These are phyloP conservation scores for Epichloe sp. DNA, from an alignment of 2,329 filamentous ascomycete species.

Conservation along the genomic window DNA sequence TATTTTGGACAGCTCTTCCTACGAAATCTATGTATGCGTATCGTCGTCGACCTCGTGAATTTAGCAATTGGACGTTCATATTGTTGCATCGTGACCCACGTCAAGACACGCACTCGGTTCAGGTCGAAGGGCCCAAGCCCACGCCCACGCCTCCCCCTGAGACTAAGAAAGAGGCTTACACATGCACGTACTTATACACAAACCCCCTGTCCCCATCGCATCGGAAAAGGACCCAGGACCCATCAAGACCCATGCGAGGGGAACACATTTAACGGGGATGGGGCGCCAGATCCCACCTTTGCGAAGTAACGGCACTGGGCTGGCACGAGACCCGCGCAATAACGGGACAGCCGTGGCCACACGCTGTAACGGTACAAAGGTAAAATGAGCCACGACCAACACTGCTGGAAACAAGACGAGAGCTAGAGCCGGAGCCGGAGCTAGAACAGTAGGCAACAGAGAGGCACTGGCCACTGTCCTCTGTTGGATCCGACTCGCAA, in stretches of 20 bases:
- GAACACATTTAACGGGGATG: constrained; percentile 2
- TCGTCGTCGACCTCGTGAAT: background rate
- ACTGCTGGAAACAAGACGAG: background rate
- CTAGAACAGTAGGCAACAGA: background rate
- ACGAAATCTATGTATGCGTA: background rate
- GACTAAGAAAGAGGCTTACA: background rate
- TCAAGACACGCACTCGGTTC: background rate
- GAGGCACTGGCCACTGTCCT: background rate
- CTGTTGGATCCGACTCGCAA: background rate
- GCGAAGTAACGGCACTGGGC: background rate
- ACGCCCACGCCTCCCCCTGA: background rate
- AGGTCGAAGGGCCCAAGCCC: background rate
- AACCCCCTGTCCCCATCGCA: constrained; percentile 3
- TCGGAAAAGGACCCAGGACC: constrained; percentile 3
- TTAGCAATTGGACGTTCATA: background rate
- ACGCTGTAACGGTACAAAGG: background rate
- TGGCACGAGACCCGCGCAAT: background rate
- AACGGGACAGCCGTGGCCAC: constrained; percentile 2
- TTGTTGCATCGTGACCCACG: background rate
- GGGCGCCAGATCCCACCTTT: background rate
- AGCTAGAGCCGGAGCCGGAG: background rate
- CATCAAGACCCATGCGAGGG: constrained; percentile 1
- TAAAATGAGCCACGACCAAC: background rate
- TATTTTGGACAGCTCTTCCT: too few relatives aligned
- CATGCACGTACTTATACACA: background rate